Percentiles rank a stretch among this genome's conserved stretches.
phyloP scores from a whole-genome alignment of 2,329 filamentous ascomycete genomes.

The Hymenotorrendiella dingleyae region DNA sequence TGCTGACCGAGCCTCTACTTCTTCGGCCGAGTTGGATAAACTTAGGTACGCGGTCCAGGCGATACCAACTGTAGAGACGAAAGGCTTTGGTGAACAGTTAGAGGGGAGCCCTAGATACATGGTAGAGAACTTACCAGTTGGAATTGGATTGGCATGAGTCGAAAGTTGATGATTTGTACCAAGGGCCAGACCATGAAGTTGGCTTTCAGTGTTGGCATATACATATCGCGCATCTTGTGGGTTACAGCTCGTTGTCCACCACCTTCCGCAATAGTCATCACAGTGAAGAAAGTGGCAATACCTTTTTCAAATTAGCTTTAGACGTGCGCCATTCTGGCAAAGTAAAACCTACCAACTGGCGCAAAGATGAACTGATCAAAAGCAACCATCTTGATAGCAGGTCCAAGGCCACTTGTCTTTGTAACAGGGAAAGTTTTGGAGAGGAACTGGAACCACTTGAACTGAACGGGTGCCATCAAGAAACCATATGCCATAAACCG shows the following conservation, averaged over 20 bases:
- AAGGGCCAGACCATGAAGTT: slow-evolving; percentile 94
- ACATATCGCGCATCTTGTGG: slow-evolving; percentile 89
- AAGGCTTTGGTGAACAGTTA: slow-evolving; percentile 55
- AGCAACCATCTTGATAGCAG: slow-evolving; percentile 83
- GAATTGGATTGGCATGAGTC: slow-evolving; percentile 89
- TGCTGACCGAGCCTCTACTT: slow-evolving; percentile 29
- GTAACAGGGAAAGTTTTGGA: slow-evolving; percentile 77
- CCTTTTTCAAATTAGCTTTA: slow-evolving; percentile 35
- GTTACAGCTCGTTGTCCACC: slow-evolving; percentile 74
- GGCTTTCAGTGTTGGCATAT: slow-evolving; percentile 87
- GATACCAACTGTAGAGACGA: slow-evolving; percentile 92
- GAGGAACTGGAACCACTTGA: slow-evolving; percentile 91
- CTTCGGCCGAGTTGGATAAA: slow-evolving; percentile 77
- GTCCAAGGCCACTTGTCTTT: slow-evolving; percentile 65
- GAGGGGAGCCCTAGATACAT: background rate
- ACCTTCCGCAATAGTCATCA: slow-evolving; percentile 93
- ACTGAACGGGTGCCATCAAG: slow-evolving; percentile 90
- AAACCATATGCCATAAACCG: slow-evolving; percentile 98
- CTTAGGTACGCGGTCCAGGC: slow-evolving; percentile 97
- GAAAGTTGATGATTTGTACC: slow-evolving; percentile 95
- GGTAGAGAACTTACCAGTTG: slow-evolving; percentile 68
- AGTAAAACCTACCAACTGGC: slow-evolving; percentile 60
- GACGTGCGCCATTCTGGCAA: background rate
- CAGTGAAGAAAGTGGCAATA: slow-evolving; percentile 84
- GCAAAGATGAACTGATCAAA: slow-evolving; percentile 93